Percentiles rank a stretch among this genome's conserved stretches.
phyloP scores from a whole-genome alignment of 805 yeast genomes.

The Clavispora vitiphila region DNA sequence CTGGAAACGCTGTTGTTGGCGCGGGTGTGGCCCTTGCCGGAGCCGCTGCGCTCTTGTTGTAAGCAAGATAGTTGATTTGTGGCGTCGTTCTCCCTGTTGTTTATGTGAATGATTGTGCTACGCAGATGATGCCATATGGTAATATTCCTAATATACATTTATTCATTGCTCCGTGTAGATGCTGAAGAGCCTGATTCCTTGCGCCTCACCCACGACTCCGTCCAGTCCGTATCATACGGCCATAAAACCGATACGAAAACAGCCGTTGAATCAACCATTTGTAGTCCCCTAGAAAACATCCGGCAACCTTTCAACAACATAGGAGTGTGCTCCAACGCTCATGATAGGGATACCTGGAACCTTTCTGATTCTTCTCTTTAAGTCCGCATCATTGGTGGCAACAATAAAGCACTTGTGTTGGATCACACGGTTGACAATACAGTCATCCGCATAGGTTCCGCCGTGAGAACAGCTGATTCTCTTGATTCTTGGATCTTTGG shows the following conservation, averaged over 20 bases:
- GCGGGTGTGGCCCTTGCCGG: slow-evolving; percentile 18
- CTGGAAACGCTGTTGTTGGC: slow-evolving; percentile 10
- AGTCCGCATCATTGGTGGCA: slow-evolving; percentile 96
- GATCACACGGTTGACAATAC: slow-evolving; percentile 85
- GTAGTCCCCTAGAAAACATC: slow-evolving; percentile 77
- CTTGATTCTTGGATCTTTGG: slow-evolving; percentile 88
- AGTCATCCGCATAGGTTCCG: slow-evolving; percentile 98
- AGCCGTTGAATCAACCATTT: too few relatives aligned
- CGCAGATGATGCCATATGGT: neutral
- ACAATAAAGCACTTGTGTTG: slow-evolving; percentile 97
- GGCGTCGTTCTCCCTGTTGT: too few relatives aligned
- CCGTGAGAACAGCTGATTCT: slow-evolving; percentile 86
- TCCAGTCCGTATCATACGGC: too few relatives aligned
- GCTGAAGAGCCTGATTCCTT: too few relatives aligned
- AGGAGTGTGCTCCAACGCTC: slow-evolving; percentile 93
- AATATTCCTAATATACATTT: neutral
- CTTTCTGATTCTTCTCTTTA: slow-evolving; percentile 89
- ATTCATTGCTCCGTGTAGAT: neutral
- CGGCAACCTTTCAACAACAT: slow-evolving; percentile 91
- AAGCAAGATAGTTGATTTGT: too few relatives aligned
- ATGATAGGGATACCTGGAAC: slow-evolving; percentile 95
- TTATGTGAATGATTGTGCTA: too few relatives aligned
- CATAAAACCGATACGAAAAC: too few relatives aligned
- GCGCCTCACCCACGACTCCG: too few relatives aligned
- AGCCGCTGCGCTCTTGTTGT: slow-evolving; percentile 16